A percentile compares a stretch with the other conserved stretches of the same genome.
phyloP scores from a whole-genome alignment of 495 filamentous ascomycete genomes.

The Antarctomyces pellizariae region DNA sequence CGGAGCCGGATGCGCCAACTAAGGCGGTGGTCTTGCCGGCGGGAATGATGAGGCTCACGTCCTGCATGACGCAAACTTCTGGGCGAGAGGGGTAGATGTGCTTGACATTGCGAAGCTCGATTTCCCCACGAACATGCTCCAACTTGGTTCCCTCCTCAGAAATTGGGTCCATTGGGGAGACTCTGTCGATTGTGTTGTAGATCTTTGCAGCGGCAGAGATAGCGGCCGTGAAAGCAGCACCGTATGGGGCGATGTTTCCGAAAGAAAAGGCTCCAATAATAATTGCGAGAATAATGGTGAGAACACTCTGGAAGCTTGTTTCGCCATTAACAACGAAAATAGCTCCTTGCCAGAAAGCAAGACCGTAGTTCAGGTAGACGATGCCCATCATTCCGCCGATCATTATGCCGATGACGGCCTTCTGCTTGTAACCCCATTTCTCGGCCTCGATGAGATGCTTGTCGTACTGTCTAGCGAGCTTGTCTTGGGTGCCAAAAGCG shows the following conservation, averaged over 20 bases:
- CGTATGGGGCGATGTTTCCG: conserved; percentile 70
- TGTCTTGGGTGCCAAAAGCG: conserved; percentile 80
- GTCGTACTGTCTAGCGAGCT: conserved; percentile 69
- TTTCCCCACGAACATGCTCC: conserved; percentile 45
- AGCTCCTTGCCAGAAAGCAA: conserved; percentile 91
- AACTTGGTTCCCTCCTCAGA: conserved; percentile 45
- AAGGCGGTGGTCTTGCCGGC: conserved; percentile 76
- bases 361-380: conserved; percentile 71
- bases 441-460: conserved; percentile 46
- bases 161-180: conserved; percentile 68
- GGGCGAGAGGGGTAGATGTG: conserved; percentile 88
- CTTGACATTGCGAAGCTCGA: conserved; percentile 66
- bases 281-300: conserved; percentile 73
- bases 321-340: conserved; percentile 43
- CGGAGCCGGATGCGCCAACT: conserved; percentile 67
- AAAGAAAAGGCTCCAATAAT: conserved; percentile 83
- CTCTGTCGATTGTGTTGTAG: conserved; percentile 72
- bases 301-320: conserved; percentile 21
- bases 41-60: conserved; percentile 52
- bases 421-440: conserved; percentile 51
- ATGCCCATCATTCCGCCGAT: conserved; percentile 60
- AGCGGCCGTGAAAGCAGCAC: conserved; percentile 60
- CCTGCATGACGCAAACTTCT: conserved; percentile 67
- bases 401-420: conserved; percentile 47
- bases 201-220: conserved; percentile 77